Evolutionary conservation across 768 basidiomycete species (phyloP), one percentile per base, ranked within the genome.

Genomic region (Rhodocollybia butyracea): DNA sequence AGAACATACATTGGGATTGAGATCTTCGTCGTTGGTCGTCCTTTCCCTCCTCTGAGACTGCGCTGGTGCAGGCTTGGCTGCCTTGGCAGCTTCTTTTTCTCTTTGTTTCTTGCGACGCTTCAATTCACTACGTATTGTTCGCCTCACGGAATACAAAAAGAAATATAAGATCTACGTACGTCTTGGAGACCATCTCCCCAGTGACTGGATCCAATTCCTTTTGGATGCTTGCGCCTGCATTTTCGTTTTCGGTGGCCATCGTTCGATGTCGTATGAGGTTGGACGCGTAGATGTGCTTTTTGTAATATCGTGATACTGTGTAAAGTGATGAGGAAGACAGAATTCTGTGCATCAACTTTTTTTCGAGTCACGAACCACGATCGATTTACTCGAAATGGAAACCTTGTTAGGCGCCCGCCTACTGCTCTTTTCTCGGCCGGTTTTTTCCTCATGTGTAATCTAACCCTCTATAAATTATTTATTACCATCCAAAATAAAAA

Each of bases 141-240:
- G 59, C n/a, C n/a, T 70, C 73, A 54, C 52, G 69, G 71, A 57
- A 67, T 58, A 61, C n/a, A 43, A 57, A 62, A 41, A 57, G 27
- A 48, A 51, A 46, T 51, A 55, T 41, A 59, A 45, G 46, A 54
- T 21, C 50, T 31, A 80, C 86, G 57, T 51, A 96, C 96, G 82
- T 81, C 84, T 99, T 99, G 74, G 94, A 97, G 66, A 99, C 86
- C 87, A 97, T 81, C 73, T 98, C 95, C 32, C 94, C 95, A 0
- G 96, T 97, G 59, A 94, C 82, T 39, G 89, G 89, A 69, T 94
- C 91, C 78, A 84, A n/a, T n/a, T n/a, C n/a, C n/a, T n/a, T n/a
- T n/a, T n/a, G n/a, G n/a, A n/a, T 86, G 61, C 81, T 80, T 7
- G 77, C 75, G 55, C 74, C 76, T 31, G 74, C 66, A 50, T 74